Percentiles rank a stretch among this genome's conserved stretches.
Evolutionary conservation across 768 basidiomycete genomes (phyloP).

Genomic region (Hirschioporus abietinus): DNA sequence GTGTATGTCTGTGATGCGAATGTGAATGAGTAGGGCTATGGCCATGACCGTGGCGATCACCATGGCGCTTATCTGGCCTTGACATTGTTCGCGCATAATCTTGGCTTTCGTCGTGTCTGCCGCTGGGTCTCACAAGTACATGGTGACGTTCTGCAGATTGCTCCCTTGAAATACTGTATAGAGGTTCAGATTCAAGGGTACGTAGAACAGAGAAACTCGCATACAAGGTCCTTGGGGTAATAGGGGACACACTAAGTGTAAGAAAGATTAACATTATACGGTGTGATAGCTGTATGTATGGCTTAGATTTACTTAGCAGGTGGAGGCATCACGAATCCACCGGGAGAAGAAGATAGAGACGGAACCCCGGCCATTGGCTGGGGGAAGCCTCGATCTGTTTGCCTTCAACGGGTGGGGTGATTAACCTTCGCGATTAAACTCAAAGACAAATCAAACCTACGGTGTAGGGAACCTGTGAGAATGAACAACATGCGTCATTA

Average conservation of each 20-base stretch:
- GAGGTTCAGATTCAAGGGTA: background rate
- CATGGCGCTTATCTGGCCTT: background rate
- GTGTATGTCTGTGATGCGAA: background rate
- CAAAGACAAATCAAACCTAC: background rate
- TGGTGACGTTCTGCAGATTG: background rate
- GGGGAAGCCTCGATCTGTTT: background rate
- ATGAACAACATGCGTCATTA: background rate
- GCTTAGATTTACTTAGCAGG: too few relatives aligned
- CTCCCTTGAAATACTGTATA: background rate
- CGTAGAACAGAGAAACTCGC: background rate
- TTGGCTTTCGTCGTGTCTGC: too few relatives aligned
- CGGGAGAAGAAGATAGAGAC: background rate
- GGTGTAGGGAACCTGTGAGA: background rate
- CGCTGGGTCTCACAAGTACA: too few relatives aligned
- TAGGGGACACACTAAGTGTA: background rate
- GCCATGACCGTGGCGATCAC: background rate
- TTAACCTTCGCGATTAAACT: background rate
- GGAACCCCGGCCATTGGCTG: background rate
- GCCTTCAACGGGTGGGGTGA: background rate
- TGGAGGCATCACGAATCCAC: background rate
- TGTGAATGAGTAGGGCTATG: background rate
- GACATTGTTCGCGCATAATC: background rate
- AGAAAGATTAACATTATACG: background rate
- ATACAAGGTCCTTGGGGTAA: background rate
- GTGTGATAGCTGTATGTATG: too few relatives aligned